A percentile compares a stretch with the other conserved stretches of the same genome.
phyloP scores from a whole-genome alignment of 352 stramenopile genomes.

The Plasmopara muralis region DNA sequence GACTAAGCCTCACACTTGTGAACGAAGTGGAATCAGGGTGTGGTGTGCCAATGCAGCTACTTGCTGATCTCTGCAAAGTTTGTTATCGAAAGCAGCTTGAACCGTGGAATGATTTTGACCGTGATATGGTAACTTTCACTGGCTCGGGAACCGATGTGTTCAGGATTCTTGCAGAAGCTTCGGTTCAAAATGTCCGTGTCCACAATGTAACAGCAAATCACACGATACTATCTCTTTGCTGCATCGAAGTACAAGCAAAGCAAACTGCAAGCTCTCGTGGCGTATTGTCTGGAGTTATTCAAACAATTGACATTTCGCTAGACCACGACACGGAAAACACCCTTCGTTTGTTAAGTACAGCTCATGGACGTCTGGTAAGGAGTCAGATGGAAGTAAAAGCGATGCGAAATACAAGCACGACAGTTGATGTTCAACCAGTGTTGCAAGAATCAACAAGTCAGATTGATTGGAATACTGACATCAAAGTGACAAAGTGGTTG shows the following conservation, averaged over 20 bases:
- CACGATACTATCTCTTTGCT: constrained; percentile 14
- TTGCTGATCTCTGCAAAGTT: constrained; percentile 10
- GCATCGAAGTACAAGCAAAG: constrained; percentile 11
- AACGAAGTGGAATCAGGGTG: constrained; percentile 15
- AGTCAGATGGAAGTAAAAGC: constrained; percentile 17
- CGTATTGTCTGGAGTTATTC: constrained; percentile 10
- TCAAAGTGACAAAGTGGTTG: constrained; percentile 20
- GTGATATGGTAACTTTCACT: background rate
- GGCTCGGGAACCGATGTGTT: background rate
- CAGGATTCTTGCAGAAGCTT: constrained; percentile 12
- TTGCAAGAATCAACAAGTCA: constrained; percentile 1
- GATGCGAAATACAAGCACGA: constrained; percentile 1
- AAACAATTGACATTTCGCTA: constrained; percentile 16
- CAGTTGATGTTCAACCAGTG: background rate
- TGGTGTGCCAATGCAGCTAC: constrained; percentile 15
- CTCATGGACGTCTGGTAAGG: constrained; percentile 11
- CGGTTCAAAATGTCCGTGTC: constrained; percentile 12
- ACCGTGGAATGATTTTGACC: background rate
- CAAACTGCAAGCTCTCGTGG: constrained; percentile 14
- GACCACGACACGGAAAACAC: constrained; percentile 18
- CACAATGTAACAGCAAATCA: constrained; percentile 8
- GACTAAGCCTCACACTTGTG: constrained; percentile 14
- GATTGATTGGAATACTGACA: constrained; percentile 19
- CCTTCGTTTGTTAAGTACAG: constrained; percentile 11
- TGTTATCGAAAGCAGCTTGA: constrained; percentile 4